Conservation (phyloP, 192 early-diverging fungal species). For the Chytriomyces confervae region DNA sequence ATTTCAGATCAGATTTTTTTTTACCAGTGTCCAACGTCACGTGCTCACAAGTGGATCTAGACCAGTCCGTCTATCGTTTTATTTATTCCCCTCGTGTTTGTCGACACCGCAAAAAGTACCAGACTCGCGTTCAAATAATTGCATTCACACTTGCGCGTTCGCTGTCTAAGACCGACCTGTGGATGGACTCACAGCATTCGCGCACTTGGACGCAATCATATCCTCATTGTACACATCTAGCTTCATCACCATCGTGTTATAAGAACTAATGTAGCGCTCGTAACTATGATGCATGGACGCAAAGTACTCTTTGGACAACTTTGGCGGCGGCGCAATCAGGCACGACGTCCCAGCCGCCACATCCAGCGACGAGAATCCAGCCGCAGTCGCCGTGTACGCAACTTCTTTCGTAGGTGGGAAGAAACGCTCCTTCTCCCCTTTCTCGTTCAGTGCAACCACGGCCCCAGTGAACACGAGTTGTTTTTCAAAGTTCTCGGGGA, state of each 20-base stretch:
- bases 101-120: too few relatives aligned
- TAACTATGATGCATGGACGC: slow-evolving; percentile 3
- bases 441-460: neutral
- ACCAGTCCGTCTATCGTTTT: too few relatives aligned
- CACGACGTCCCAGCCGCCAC: slow-evolving; percentile 1
- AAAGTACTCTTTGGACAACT: neutral
- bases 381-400: neutral
- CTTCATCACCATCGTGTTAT: neutral
- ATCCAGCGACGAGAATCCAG: neutral
- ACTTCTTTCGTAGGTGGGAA: slow-evolving; percentile 1
- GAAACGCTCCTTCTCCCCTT: neutral
- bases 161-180: neutral
- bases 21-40: too few relatives aligned
- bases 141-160: too few relatives aligned
- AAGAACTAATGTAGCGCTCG: neutral
- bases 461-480: neutral
- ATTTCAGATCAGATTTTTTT: too few relatives aligned
- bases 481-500: neutral
- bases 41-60: too few relatives aligned
- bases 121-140: too few relatives aligned
- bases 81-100: too few relatives aligned
- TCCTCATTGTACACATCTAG: slow-evolving; percentile 8
- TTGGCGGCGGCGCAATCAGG: neutral
- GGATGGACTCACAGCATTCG: neutral
- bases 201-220: slow-evolving; percentile 2